A percentile compares a stretch with the other conserved stretches of the same genome.
These are phyloP conservation scores for Didymella keratinophila DNA, from an alignment of 2,329 filamentous ascomycete genomes.

Conservation along the genomic window DNA sequence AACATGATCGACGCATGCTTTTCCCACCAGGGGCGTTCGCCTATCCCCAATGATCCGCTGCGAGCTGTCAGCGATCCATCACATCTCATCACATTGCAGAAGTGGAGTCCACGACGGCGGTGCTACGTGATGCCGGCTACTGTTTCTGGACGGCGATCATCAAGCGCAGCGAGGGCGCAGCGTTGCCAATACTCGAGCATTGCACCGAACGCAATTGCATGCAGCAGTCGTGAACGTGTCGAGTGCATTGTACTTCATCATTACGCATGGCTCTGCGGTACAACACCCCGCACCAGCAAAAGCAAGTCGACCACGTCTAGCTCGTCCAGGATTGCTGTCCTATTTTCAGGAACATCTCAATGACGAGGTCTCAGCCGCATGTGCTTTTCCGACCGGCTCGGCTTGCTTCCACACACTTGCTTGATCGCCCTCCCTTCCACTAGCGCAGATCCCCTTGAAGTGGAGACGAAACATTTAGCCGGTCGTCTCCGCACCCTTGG, in stretches of 20 bases:
- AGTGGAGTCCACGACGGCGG: slow-evolving; percentile 10
- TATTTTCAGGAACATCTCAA: slow-evolving; percentile 1
- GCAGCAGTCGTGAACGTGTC: not conserved
- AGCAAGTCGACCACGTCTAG: not conserved
- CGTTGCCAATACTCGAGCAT: slow-evolving; percentile 3
- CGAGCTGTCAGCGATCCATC: slow-evolving; percentile 17
- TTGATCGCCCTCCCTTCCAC: slow-evolving; percentile 6
- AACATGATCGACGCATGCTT: slow-evolving; percentile 25
- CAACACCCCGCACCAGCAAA: not conserved
- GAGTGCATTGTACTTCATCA: not conserved
- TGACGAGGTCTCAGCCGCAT: slow-evolving; percentile 9
- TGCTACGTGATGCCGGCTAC: slow-evolving; percentile 9
- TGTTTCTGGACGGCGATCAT: slow-evolving; percentile 12
- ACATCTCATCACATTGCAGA: slow-evolving; percentile 23
- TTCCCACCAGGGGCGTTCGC: slow-evolving; percentile 20
- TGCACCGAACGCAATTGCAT: not conserved
- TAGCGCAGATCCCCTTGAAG: slow-evolving; percentile 12
- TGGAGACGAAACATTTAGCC: slow-evolving; percentile 20
- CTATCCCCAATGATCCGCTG: slow-evolving; percentile 23
- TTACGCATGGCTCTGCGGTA: slow-evolving; percentile 3
- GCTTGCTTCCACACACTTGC: slow-evolving; percentile 3
- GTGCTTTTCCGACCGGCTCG: slow-evolving; percentile 8
- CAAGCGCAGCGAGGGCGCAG: slow-evolving; percentile 1
- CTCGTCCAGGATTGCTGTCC: not conserved
- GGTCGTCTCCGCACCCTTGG: slow-evolving; percentile 21